Percentiles rank a stretch among this genome's conserved stretches.
Conservation (phyloP, 1,284 basidiomycete species). For the Ceratobasidium sp. region DNA sequence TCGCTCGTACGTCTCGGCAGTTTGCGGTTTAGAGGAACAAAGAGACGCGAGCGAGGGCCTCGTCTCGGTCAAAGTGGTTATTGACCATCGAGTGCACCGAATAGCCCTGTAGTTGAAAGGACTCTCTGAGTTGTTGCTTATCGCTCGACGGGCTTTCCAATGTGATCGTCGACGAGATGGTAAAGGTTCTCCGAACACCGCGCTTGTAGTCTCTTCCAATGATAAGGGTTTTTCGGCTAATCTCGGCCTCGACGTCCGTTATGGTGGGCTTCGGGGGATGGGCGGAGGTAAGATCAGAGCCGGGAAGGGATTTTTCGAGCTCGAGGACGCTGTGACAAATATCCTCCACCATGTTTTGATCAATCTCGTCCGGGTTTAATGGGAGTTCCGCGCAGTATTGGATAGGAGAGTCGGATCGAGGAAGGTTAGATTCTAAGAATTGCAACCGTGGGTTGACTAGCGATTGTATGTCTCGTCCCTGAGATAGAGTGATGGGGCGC, state of each 20-base stretch:
- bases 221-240: conserved; percentile 15
- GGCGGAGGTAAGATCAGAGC: neutral
- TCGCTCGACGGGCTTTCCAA: neutral
- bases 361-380: neutral
- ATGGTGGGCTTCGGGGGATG: neutral
- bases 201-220: conserved; percentile 18
- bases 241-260: neutral
- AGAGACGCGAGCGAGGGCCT: neutral
- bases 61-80: neutral
- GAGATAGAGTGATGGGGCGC: neutral
- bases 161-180: conserved; percentile 4
- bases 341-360: neutral
- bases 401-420: neutral
- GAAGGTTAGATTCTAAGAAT: neutral
- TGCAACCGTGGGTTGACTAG: neutral
- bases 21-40: neutral
- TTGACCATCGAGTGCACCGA: conserved; percentile 5
- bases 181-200: neutral
- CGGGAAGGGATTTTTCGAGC: neutral
- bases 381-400: neutral
- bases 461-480: neutral
- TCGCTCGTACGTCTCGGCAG: conserved; percentile 14
- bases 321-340: neutral
- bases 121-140: neutral
- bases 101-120: neutral